Evolutionary conservation across 2,329 filamentous ascomycete genomes (phyloP).

Genomic region (Hymenoscyphus fructigenus): DNA sequence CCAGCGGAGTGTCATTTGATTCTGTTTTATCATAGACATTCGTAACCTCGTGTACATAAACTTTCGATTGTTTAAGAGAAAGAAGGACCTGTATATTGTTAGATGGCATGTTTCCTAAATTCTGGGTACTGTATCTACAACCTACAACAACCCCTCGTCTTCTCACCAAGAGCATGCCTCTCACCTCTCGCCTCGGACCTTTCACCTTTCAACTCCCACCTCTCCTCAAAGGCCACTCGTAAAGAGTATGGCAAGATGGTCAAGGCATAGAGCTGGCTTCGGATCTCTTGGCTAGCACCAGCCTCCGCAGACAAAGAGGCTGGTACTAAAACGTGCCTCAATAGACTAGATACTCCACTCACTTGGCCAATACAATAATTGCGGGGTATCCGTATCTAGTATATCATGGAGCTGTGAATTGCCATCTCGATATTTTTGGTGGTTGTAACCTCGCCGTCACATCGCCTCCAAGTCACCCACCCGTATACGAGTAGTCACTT

Average conservation of each 20-base stretch:
- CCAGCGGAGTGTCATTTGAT: too few species aligned
- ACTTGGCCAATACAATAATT: background rate
- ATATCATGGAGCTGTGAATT: background rate
- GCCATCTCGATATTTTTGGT: background rate
- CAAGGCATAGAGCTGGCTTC: background rate
- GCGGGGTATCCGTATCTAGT: background rate
- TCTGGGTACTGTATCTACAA: too few species aligned
- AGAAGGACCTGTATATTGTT: too few species aligned
- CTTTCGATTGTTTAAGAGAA: too few species aligned
- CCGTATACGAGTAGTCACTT: background rate
- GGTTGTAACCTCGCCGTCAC: too few species aligned
- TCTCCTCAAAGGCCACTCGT: too few species aligned
- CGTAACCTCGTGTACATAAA: too few species aligned
- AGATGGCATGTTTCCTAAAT: too few species aligned
- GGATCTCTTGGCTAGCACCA: background rate
- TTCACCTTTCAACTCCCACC: too few species aligned
- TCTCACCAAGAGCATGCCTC: background rate
- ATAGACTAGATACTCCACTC: conserved; percentile 5
- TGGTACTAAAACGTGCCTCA: conserved; percentile 6
- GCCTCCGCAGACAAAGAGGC: conserved; percentile 2
- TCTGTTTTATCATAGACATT: too few species aligned
- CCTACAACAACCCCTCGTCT: too few species aligned
- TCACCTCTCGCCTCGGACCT: background rate
- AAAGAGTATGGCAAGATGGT: too few species aligned
- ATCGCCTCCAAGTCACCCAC: background rate